Conservation (phyloP, 1,139 yeast genomes). For the Debaryomycetaceae sp. region DNA sequence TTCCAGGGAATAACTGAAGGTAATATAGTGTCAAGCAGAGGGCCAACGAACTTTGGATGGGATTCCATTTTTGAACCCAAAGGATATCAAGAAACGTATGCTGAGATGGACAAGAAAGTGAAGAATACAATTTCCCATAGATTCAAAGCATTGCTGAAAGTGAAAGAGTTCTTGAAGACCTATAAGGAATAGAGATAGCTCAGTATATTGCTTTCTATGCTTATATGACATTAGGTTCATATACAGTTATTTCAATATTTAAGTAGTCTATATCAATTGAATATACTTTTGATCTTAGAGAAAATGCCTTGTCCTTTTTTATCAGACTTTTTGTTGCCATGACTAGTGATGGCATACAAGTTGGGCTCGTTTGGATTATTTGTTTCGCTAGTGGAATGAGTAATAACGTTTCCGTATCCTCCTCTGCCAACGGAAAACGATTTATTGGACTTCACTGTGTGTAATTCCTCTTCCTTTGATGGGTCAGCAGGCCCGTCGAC, state of each 20-base stretch:
- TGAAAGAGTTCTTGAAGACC: constrained; percentile 51
- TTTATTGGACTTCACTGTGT: constrained; percentile 36
- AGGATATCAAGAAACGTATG: constrained; percentile 71
- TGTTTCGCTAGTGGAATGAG: constrained; percentile 10
- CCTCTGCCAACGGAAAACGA: constrained; percentile 47
- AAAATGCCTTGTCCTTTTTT: constrained; percentile 27
- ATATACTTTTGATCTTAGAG: constrained; percentile 29
- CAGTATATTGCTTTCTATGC: neutral
- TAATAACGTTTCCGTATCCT: constrained; percentile 47
- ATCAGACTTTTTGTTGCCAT: constrained; percentile 16
- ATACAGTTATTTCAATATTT: neutral
- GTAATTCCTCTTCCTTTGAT: constrained; percentile 25
- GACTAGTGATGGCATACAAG: constrained; percentile 26
- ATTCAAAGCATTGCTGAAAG: constrained; percentile 72
- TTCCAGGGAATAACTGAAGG: constrained; percentile 90
- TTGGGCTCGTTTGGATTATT: constrained; percentile 11
- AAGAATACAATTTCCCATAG: constrained; percentile 89
- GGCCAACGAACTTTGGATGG: constrained; percentile 89
- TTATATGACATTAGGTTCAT: neutral
- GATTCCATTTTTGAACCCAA: constrained; percentile 84
- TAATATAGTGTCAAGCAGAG: constrained; percentile 69
- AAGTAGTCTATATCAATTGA: constrained; percentile 11
- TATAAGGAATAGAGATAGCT: neutral
- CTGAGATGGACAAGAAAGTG: constrained; percentile 77
- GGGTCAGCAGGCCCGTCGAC: constrained; percentile 41